phyloP scores from a whole-genome alignment of 2,329 filamentous ascomycete species.

The Diaporthe capsici region DNA sequence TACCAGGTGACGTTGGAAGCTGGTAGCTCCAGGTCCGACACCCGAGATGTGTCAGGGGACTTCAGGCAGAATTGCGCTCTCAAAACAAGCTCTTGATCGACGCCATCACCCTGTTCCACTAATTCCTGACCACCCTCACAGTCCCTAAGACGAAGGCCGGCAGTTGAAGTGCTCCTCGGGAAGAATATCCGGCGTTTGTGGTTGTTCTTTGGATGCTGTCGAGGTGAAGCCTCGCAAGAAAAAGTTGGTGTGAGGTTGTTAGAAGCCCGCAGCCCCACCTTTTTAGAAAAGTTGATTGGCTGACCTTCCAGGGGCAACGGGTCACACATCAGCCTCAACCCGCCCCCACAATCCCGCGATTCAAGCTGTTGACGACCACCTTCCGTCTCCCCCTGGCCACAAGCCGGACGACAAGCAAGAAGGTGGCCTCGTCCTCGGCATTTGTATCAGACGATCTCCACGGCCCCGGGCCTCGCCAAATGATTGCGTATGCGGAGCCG shows the following conservation, averaged over 20 bases:
- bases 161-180: neutral
- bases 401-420: neutral
- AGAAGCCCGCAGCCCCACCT: neutral
- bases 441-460: constrained; percentile 6
- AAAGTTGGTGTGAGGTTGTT: constrained; percentile 9
- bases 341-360: constrained; percentile 20
- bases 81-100: constrained; percentile 29
- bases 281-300: neutral
- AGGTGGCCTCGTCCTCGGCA: neutral
- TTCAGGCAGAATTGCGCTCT: constrained; percentile 37
- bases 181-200: neutral
- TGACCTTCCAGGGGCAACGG: neutral
- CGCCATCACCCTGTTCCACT: constrained; percentile 14
- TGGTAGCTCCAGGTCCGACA: constrained; percentile 4
- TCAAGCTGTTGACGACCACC: neutral
- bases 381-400: neutral
- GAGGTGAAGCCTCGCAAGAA: neutral
- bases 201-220: neutral
- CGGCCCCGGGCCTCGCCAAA: neutral
- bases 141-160: neutral
- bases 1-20: neutral
- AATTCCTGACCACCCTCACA: neutral
- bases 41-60: constrained; percentile 22
- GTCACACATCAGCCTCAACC: constrained; percentile 8
- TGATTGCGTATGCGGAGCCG: constrained; percentile 8